These are phyloP conservation scores for Alternaria conjuncta DNA, from an alignment of 2,329 filamentous ascomycete species.

Conservation along the genomic window DNA sequence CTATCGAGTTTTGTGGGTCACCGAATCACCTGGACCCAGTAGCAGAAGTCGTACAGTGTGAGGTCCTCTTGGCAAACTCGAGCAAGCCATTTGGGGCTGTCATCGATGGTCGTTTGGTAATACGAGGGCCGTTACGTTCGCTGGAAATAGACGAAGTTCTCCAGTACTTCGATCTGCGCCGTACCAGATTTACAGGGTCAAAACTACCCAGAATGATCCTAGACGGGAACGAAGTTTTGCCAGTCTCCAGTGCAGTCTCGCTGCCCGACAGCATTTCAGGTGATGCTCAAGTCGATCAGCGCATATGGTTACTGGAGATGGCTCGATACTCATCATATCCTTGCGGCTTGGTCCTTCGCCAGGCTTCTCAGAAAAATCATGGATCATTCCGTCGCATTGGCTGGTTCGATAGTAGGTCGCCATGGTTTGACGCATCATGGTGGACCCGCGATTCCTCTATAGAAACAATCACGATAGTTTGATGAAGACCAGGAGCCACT, in stretches of 20 bases:
- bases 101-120: not conserved
- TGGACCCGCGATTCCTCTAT: not conserved
- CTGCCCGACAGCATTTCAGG: no score
- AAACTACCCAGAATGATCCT: not conserved
- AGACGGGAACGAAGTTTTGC: not conserved
- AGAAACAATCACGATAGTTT: not conserved
- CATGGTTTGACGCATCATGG: not conserved
- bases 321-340: not conserved
- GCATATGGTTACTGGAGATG: not conserved
- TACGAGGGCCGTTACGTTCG: not conserved
- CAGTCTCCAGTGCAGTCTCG: no score
- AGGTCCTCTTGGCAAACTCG: not conserved
- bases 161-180: not conserved
- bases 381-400: not conserved
- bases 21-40: not conserved
- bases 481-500: not conserved
- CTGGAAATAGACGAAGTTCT: not conserved
- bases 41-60: not conserved
- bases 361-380: not conserved
- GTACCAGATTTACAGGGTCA: not conserved
- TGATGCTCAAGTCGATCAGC: not conserved
- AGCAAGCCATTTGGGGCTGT: not conserved
- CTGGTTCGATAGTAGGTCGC: not conserved
- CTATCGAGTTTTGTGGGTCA: not conserved
- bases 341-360: not conserved